Percentiles rank a stretch among this genome's conserved stretches.
These are phyloP conservation scores for Laguncularia racemosa DNA, from an alignment of 345 rosid genomes.

Conservation along the genomic window DNA sequence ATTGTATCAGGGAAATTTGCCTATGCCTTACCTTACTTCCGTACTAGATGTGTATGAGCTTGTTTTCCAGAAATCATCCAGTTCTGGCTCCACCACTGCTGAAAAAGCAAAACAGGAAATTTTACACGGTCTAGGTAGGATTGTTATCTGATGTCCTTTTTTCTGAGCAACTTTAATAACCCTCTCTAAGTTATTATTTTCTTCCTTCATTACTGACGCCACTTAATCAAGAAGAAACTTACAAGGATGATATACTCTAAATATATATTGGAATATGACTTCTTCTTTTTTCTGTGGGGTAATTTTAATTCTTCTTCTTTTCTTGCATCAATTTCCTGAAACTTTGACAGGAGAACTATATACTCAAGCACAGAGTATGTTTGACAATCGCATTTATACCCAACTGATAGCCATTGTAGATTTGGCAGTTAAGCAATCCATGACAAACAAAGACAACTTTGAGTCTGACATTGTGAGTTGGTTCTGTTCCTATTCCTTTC, in stretches of 20 bases:
- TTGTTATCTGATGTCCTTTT: conserved; percentile 13
- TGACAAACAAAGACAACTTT: conserved; percentile 38
- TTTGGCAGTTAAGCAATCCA: conserved; percentile 56
- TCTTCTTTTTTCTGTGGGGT: conserved; percentile 1
- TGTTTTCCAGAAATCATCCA: conserved; percentile 66
- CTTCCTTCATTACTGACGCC: too few species aligned
- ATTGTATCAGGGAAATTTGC: conserved; percentile 50
- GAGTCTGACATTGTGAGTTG: conserved; percentile 77
- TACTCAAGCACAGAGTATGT: conserved; percentile 74
- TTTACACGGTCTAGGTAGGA: conserved; percentile 75
- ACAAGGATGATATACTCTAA: too few species aligned
- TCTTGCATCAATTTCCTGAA: conserved; percentile 10
- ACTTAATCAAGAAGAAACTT: too few species aligned
- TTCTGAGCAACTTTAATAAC: not conserved
- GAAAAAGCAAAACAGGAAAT: conserved; percentile 89
- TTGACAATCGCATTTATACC: conserved; percentile 71
- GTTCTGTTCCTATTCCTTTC: conserved; percentile 2
- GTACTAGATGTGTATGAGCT: conserved; percentile 76
- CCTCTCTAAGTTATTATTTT: not conserved
- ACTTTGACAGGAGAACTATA: conserved; percentile 75
- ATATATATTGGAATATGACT: too few species aligned
- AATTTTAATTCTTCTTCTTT: conserved; percentile 8
- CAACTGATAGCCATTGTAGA: conserved; percentile 67
- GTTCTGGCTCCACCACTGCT: conserved; percentile 44
- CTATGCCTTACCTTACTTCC: conserved; percentile 70